Evolutionary conservation across 2,329 filamentous ascomycete genomes (phyloP), one percentile per base, ranked within the genome.

Genomic region (Fusarium irregulare): DNA sequence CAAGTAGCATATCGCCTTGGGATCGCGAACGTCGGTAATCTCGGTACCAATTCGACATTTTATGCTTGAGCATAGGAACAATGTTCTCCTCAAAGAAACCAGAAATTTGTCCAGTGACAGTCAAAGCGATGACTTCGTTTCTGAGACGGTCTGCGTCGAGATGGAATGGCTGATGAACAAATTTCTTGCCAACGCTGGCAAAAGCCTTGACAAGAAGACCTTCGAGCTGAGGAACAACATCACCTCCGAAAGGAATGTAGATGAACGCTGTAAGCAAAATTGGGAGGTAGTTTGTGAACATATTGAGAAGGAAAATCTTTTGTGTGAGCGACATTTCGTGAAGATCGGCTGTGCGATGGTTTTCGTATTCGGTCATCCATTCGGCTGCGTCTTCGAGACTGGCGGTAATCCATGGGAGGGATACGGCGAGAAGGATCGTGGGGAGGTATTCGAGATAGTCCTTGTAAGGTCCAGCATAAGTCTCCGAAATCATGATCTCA

Each of bases 251-350:
- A 0, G 92, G 92, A 3, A 94, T 89, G 75, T 94, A 94, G 54
- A 94, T 86, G 73, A 94, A 94, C 0, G 92, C 92, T 0, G 91
- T 94, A 9, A 94, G 82, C 66, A 93, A 86, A 47, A 93, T 91
- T 1, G 91, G 91, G 2, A 93, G 84, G 76, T 94, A 94, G 6
- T 92, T 92, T 14, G 91, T 93, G 79, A 94, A 92, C 81, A 93
- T 93, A 82, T 92, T 92, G 76, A 94, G 86, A 34, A 93, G 84
- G 63, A 94, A 93, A 10, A 91, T 86, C 83, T 94, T 94, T 66
- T 91, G 87, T 0, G 90, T 92, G 70, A 92, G 83, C 0, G 91
- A 89, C 64, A 88, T 86, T 65, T 93, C 89, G 74, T 92, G 89
- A 21, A 87, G 83, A 51, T 91, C 89, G 32, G 89, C 84, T 0